A percentile compares a stretch with the other conserved stretches of the same genome.
Evolutionary conservation across 805 yeast species (phyloP).

Genomic region (Lachancea dasiensis): DNA sequence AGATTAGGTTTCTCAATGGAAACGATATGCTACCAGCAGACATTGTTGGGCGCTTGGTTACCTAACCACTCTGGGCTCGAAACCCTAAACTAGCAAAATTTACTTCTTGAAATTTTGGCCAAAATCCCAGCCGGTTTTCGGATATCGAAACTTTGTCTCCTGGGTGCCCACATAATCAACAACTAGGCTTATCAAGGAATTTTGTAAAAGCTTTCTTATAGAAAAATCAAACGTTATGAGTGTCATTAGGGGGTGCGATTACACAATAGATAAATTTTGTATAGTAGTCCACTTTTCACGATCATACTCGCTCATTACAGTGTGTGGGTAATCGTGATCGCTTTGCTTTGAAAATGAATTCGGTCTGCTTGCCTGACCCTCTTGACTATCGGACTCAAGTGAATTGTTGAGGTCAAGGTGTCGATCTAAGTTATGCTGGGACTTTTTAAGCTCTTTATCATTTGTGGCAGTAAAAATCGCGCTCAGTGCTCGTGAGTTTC

Average conservation of each 20-base stretch:
- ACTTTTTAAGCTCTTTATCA: not conserved
- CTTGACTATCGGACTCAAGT: not conserved
- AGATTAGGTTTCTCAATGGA: too few relatives aligned
- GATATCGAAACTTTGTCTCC: too few relatives aligned
- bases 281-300: slow-evolving; percentile 32
- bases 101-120: too few relatives aligned
- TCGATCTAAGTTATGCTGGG: not conserved
- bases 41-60: too few relatives aligned
- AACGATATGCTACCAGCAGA: too few relatives aligned
- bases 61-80: too few relatives aligned
- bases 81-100: too few relatives aligned
- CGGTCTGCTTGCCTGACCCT: slow-evolving; percentile 8
- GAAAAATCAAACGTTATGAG: too few relatives aligned
- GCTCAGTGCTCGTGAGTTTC: slow-evolving; percentile 5
- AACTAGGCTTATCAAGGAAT: too few relatives aligned
- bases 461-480: slow-evolving; percentile 3
- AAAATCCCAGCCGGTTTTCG: too few relatives aligned
- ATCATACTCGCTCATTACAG: slow-evolving; percentile 31
- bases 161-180: too few relatives aligned
- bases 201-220: too few relatives aligned
- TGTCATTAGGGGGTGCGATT: not conserved
- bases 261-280: slow-evolving; percentile 3
- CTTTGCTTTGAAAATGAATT: slow-evolving; percentile 13
- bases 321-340: slow-evolving; percentile 21
- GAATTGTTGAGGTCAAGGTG: not conserved